Conservation (phyloP, 2,329 filamentous ascomycete species). For the Ophiocordyceps camponoti-leonardi region DNA sequence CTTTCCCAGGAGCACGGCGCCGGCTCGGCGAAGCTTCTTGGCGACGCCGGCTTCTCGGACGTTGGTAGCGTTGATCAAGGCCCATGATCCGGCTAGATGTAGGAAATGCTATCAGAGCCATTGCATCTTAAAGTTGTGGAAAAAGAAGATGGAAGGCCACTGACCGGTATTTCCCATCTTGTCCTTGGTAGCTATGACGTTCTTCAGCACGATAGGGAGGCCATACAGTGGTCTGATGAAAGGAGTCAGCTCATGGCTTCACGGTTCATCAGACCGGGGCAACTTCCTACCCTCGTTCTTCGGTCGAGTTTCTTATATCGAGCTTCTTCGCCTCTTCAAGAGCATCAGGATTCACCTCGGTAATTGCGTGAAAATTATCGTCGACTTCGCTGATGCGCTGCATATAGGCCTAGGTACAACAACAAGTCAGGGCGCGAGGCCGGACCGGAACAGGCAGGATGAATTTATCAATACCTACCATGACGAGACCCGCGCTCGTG, state of each 20-base stretch:
- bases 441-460: neutral
- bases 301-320: slow-evolving; percentile 11
- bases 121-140: too few relatives aligned
- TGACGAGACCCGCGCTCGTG: neutral
- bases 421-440: neutral
- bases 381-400: slow-evolving; percentile 11
- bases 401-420: slow-evolving; percentile 6
- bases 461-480: neutral
- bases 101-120: too few relatives aligned
- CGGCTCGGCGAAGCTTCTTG: slow-evolving; percentile 37
- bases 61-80: slow-evolving; percentile 36
- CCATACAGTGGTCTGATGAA: slow-evolving; percentile 35
- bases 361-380: slow-evolving; percentile 11
- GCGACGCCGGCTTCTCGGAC: slow-evolving; percentile 39
- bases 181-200: slow-evolving; percentile 45
- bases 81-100: slow-evolving; percentile 37
- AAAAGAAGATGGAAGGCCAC: neutral
- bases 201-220: slow-evolving; percentile 47
- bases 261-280: neutral
- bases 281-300: slow-evolving; percentile 5
- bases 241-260: neutral
- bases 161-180: slow-evolving; percentile 35
- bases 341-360: slow-evolving; percentile 19
- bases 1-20: slow-evolving; percentile 47
- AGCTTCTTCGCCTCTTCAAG: slow-evolving; percentile 12